phyloP scores from a whole-genome alignment of 352 stramenopile species.

The Phytophthora sansomeana region DNA sequence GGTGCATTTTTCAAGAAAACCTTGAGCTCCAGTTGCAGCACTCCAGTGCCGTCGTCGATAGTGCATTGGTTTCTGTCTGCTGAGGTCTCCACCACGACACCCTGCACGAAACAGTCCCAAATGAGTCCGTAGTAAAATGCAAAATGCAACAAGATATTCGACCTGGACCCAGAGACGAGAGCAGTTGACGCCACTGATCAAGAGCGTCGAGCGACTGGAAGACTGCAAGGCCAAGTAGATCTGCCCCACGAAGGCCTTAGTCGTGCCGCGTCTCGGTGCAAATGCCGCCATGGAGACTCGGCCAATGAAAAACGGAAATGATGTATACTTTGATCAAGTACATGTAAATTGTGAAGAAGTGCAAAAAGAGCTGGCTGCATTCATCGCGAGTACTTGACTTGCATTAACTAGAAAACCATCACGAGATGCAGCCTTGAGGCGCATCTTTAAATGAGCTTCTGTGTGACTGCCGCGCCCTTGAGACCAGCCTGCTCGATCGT shows the following conservation, averaged over 20 bases:
- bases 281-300: neutral
- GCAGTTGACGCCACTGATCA: slow-evolving; percentile 68
- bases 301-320: slow-evolving; percentile 15
- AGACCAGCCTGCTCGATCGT: slow-evolving; percentile 93
- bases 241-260: slow-evolving; percentile 70
- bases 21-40: slow-evolving; percentile 65
- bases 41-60: slow-evolving; percentile 81
- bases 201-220: slow-evolving; percentile 49
- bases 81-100: slow-evolving; percentile 56
- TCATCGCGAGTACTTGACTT: neutral
- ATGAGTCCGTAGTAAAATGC: neutral
- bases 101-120: slow-evolving; percentile 37
- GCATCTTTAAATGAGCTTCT: slow-evolving; percentile 88
- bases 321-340: slow-evolving; percentile 8
- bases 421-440: neutral
- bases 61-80: slow-evolving; percentile 47
- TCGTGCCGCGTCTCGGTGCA: slow-evolving; percentile 36
- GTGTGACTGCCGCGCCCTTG: slow-evolving; percentile 91
- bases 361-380: slow-evolving; percentile 17
- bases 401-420: neutral
- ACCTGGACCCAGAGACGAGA: slow-evolving; percentile 85
- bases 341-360: neutral
- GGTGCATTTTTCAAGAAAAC: slow-evolving; percentile 73
- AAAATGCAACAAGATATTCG: neutral
- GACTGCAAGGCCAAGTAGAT: slow-evolving; percentile 52